Conservation (phyloP, 2,329 filamentous ascomycete genomes). For the Fusarium odoratissimum region DNA sequence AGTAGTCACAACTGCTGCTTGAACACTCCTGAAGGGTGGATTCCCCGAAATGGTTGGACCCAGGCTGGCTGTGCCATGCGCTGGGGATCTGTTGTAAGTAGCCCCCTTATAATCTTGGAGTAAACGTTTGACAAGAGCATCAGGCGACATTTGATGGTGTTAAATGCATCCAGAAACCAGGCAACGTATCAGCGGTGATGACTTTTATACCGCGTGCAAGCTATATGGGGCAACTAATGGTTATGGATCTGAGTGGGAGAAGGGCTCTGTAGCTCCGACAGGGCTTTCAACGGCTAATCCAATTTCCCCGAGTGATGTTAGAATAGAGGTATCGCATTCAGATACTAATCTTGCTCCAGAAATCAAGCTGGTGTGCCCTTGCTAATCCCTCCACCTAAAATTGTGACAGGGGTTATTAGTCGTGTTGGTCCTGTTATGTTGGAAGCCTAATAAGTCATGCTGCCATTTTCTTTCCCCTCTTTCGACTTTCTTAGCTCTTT, state of each 20-base stretch:
- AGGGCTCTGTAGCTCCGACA: neutral
- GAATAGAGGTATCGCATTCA: too few relatives aligned
- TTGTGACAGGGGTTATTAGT: too few relatives aligned
- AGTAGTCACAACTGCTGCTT: neutral
- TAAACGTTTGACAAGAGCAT: neutral
- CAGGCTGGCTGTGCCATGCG: neutral
- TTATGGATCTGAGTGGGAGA: neutral
- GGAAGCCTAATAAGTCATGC: too few relatives aligned
- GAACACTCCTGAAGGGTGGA: neutral
- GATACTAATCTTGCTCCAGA: too few relatives aligned
- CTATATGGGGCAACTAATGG: neutral
- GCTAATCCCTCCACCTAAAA: too few relatives aligned
- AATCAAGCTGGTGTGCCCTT: too few relatives aligned
- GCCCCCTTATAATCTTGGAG: fast-evolving
- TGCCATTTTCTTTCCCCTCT: too few relatives aligned
- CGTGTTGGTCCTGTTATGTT: neutral
- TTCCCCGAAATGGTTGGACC: neutral
- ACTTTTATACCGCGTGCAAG: neutral
- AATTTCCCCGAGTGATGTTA: neutral
- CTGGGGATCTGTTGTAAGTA: neutral
- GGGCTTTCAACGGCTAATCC: neutral
- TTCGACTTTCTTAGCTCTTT: too few relatives aligned
- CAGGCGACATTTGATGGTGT: neutral
- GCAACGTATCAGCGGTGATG: neutral
- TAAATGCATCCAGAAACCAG: neutral